Conservation (phyloP, 2,329 filamentous ascomycete species). For the Colletotrichum lini region DNA sequence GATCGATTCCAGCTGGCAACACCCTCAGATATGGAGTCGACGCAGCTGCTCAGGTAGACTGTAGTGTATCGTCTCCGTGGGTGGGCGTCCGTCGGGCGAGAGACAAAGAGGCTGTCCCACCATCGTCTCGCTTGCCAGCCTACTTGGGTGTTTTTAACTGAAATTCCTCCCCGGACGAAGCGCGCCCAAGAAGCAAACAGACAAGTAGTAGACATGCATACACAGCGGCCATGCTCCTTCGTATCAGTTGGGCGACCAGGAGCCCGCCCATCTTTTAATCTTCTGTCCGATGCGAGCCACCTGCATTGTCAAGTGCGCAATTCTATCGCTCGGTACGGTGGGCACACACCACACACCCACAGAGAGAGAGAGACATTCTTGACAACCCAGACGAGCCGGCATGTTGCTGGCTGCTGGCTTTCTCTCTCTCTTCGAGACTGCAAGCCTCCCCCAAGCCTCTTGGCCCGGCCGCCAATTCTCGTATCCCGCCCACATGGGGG, state of each 20-base stretch:
- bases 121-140: conserved; percentile 13
- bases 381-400: conserved; percentile 14
- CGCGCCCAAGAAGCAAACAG: background rate
- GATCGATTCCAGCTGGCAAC: background rate
- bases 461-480: conserved; percentile 36
- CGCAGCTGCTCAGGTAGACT: too few relatives aligned
- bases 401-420: conserved; percentile 22
- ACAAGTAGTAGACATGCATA: background rate
- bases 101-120: background rate
- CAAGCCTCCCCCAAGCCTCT: conserved; percentile 38
- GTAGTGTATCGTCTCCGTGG: too few relatives aligned
- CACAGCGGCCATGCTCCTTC: background rate
- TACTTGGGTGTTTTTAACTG: background rate
- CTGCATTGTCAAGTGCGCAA: conserved; percentile 4
- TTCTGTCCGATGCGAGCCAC: conserved; percentile 33
- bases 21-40: too few relatives aligned
- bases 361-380: conserved; percentile 1
- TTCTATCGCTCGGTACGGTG: background rate
- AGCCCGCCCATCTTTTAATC: conserved; percentile 11
- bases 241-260: background rate
- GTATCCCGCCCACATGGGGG: conserved; percentile 27
- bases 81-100: too few relatives aligned
- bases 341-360: background rate
- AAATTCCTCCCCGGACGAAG: too few relatives aligned
- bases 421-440: background rate